Evolutionary conservation across 805 yeast genomes (phyloP).

Genomic region (Metschnikowia noctiluminum): DNA sequence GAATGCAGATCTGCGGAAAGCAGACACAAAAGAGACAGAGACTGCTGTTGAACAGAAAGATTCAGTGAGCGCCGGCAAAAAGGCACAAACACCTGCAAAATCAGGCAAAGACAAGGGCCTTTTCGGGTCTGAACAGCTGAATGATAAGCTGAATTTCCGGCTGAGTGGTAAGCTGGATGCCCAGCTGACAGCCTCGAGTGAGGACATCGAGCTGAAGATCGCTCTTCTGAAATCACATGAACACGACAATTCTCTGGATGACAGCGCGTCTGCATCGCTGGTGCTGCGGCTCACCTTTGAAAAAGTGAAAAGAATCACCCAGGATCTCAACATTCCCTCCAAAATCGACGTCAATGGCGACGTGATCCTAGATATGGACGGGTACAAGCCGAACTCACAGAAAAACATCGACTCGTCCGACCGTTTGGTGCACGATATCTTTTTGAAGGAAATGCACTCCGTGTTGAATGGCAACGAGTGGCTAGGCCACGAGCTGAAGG

Average conservation of each 20-base stretch:
- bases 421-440: slow-evolving; percentile 64
- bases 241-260: slow-evolving; percentile 7
- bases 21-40: no score
- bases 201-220: not conserved
- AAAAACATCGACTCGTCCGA: slow-evolving; percentile 76
- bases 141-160: no score
- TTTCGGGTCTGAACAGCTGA: no score
- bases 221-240: slow-evolving; percentile 8
- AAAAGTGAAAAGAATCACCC: slow-evolving; percentile 60
- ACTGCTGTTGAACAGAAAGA: no score
- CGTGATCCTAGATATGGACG: slow-evolving; percentile 87
- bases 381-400: slow-evolving; percentile 80
- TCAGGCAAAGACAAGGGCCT: no score
- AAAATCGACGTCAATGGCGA: slow-evolving; percentile 88
- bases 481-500: slow-evolving; percentile 13
- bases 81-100: no score
- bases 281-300: slow-evolving; percentile 42
- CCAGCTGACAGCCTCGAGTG: no score
- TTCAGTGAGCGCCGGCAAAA: no score
- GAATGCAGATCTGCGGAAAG: no score
- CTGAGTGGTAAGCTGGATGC: no score
- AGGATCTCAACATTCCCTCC: slow-evolving; percentile 79
- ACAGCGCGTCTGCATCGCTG: slow-evolving; percentile 18
- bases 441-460: slow-evolving; percentile 64
- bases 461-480: slow-evolving; percentile 17